Conservation (phyloP, 2,329 filamentous ascomycete genomes). For the Aspergillus flavus region DNA sequence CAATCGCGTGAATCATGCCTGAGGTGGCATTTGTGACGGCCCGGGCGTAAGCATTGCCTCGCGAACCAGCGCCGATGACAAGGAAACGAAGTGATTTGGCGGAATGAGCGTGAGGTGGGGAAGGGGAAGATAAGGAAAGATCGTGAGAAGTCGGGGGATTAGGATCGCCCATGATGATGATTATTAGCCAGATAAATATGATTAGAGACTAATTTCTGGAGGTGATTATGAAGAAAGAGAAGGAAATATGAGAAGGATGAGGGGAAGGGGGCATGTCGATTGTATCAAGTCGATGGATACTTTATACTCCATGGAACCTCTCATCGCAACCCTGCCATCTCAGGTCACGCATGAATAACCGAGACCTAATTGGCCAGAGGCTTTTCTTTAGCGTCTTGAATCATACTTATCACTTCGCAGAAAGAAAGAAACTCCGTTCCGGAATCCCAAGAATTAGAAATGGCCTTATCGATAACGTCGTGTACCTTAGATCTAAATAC, state of each 20-base stretch:
- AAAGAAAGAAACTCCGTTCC: neutral
- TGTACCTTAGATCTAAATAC: neutral
- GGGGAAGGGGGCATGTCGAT: neutral
- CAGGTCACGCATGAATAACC: neutral
- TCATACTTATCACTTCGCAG: neutral
- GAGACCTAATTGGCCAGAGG: neutral
- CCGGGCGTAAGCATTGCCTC: conserved; percentile 73
- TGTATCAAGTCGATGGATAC: neutral
- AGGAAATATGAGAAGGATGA: neutral
- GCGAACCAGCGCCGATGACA: conserved; percentile 79
- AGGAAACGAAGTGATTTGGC: conserved; percentile 62
- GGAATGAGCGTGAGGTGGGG: conserved; percentile 6
- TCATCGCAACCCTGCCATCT: neutral
- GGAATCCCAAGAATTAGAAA: neutral
- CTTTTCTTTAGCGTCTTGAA: neutral
- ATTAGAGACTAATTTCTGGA: neutral
- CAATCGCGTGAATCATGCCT: conserved; percentile 74
- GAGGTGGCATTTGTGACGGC: conserved; percentile 67
- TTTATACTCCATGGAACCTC: neutral
- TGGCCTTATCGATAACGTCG: neutral
- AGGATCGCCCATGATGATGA: neutral
- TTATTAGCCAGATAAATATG: neutral
- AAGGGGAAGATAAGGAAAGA: neutral
- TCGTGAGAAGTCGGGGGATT: neutral
- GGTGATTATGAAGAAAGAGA: neutral